Evolutionary conservation across 306 rosid genomes (phyloP).

Genomic region (Corylus americana): DNA sequence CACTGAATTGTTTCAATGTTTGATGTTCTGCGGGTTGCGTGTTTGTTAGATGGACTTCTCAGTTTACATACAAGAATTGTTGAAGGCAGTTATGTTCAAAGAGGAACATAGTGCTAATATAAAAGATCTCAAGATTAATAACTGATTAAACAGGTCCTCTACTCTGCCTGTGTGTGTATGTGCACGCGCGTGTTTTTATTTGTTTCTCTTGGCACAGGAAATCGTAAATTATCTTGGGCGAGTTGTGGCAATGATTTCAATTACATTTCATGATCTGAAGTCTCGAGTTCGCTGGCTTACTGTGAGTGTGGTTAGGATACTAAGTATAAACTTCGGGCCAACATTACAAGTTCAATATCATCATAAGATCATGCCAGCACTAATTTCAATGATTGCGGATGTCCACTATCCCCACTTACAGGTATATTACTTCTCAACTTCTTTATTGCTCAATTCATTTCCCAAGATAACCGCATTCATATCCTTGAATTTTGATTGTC

Average conservation of each 20-base stretch:
- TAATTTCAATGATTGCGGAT: background rate
- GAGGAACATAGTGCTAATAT: no score
- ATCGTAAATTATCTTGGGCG: background rate
- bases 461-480: no score
- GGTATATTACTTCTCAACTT: conserved; percentile 11
- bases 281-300: conserved; percentile 27
- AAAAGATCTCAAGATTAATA: no score
- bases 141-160: no score
- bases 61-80: no score
- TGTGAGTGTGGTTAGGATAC: background rate
- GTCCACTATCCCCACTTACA: conserved; percentile 10
- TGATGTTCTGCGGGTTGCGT: no score
- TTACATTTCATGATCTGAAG: conserved; percentile 14
- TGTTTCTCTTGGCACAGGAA: conserved; percentile 3
- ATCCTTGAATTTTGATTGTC: no score
- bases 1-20: background rate
- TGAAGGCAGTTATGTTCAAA: no score
- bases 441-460: no score
- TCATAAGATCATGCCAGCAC: background rate
- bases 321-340: background rate
- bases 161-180: background rate
- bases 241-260: background rate
- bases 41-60: no score
- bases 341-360: background rate
- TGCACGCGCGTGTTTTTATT: background rate